Evolutionary conservation across 495 filamentous ascomycete genomes (phyloP), one percentile per base, ranked within the genome.

Genomic region (Copromyces sp.): DNA sequence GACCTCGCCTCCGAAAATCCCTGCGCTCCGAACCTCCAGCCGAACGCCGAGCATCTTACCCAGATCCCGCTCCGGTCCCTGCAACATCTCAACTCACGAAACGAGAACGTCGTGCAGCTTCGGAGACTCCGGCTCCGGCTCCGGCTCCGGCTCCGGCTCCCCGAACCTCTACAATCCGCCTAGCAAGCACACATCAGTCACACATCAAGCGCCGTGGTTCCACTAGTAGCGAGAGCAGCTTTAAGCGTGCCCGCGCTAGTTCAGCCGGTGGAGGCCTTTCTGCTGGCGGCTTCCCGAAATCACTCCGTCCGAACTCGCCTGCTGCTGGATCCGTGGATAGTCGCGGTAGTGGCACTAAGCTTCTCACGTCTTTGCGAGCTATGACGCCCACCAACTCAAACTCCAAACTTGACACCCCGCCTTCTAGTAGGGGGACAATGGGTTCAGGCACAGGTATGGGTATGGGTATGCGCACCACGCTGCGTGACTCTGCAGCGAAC

Each of bases 211-310:
- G 84, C 7, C 84, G 80, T 11, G 84, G 77, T 9, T 86, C 84
- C 5, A 81, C 82, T 35, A 80, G 77, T 39, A 86, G 84, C 72
- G 84, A 86, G 61, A 86, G 84, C 74, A 86, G 84, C 73, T 86
- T 86, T 59, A 84, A 83, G 59, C 83, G 84, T 3, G 76, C 65
- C 24, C 80, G 82, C 2, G 53, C 53, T 16, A 65, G 29, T 7
- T 65, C 53, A 35, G 3, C 69, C 77, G n/a, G 39, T 65, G 7
- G 29, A 1, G 53, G 53, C 53, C 53, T 65, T 37, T 65, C 53
- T 65, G 29, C 53, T 37, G 53, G 29, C 3, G 53, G 53, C 7
- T 81, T 86, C 69, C 83, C 83, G 16, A 79, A 72, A 73, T 83
- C 84, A 4, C 81, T 85, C 81, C 53, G 53, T 35, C 29, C 53